These are phyloP conservation scores for Fusarium anguioides DNA, from an alignment of 2,329 filamentous ascomycete genomes.

Conservation along the genomic window DNA sequence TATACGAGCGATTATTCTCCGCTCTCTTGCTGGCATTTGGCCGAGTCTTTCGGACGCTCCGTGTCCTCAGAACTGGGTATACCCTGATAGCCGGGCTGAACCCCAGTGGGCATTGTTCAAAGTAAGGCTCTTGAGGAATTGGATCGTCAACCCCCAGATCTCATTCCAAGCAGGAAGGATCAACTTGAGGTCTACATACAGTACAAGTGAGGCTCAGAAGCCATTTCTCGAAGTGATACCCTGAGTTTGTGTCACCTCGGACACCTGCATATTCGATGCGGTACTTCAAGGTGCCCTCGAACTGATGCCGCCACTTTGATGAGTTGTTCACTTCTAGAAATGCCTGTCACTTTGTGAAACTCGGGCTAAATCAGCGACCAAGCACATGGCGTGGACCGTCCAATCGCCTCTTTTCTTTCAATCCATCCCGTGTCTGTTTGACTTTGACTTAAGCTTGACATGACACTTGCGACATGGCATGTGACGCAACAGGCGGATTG, in stretches of 20 bases:
- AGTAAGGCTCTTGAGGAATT: conserved; percentile 8
- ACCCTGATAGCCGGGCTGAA: conserved; percentile 5
- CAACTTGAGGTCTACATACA: conserved; percentile 4
- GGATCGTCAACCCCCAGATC: neutral
- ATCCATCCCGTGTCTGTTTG: neutral
- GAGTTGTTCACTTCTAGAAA: conserved; percentile 33
- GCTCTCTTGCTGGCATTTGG: neutral
- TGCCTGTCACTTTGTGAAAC: conserved; percentile 18
- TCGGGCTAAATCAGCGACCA: neutral
- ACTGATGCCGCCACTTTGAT: conserved; percentile 28
- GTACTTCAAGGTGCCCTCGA: conserved; percentile 3
- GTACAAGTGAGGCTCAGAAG: conserved; percentile 18
- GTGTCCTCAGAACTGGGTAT: conserved; percentile 2
- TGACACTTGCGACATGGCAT: conserved; percentile 15
- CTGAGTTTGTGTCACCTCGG: conserved; percentile 10
- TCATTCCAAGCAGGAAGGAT: conserved; percentile 8
- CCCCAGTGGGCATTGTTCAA: conserved; percentile 2
- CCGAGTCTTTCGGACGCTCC: conserved; percentile 1
- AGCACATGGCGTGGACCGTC: conserved; percentile 6
- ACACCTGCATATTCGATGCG: conserved; percentile 20
- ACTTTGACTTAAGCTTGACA: conserved; percentile 3
- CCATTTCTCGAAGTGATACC: conserved; percentile 6
- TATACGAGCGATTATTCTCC: neutral
- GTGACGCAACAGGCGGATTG: conserved; percentile 27
- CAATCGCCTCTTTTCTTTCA: conserved; percentile 19